Evolutionary conservation across 1,284 basidiomycete genomes (phyloP).

Genomic region (Microbotryum saponariae): DNA sequence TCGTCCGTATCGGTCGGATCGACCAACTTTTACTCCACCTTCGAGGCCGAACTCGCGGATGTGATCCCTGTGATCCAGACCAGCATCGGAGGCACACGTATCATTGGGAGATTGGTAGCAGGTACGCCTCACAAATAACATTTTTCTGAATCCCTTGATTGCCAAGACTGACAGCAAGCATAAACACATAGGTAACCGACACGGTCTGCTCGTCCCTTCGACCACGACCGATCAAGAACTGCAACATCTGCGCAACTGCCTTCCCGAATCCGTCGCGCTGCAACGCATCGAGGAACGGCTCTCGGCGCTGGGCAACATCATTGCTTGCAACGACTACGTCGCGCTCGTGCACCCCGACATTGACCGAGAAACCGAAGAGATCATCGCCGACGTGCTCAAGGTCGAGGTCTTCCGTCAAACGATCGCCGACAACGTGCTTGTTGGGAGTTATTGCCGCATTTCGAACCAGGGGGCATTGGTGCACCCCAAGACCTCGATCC

Average conservation of each 20-base stretch:
- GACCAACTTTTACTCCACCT: constrained; percentile 96
- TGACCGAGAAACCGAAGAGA: constrained; percentile 98
- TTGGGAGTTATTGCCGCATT: constrained; percentile 89
- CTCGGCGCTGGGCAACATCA: constrained; percentile 94
- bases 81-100: constrained; percentile 88
- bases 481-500: constrained; percentile 91
- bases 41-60: constrained; percentile 88
- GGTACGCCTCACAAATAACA: constrained; percentile 47
- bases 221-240: constrained; percentile 97
- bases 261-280: constrained; percentile 83
- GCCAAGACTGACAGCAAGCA: background rate
- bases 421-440: constrained; percentile 90
- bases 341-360: constrained; percentile 95
- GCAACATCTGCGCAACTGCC: constrained; percentile 92
- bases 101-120: constrained; percentile 86
- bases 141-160: background rate
- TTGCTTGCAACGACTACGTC: constrained; percentile 97
- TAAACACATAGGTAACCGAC: constrained; percentile 71
- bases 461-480: constrained; percentile 96
- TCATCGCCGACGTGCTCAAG: constrained; percentile 97
- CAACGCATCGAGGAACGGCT: constrained; percentile 95
- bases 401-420: constrained; percentile 99
- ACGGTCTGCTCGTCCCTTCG: constrained; percentile 90
- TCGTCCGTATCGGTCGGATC: constrained; percentile 55
- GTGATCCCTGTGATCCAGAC: constrained; percentile 96